phyloP scores from a whole-genome alignment of 2,329 filamentous ascomycete species.

The Penicillium glabrum region DNA sequence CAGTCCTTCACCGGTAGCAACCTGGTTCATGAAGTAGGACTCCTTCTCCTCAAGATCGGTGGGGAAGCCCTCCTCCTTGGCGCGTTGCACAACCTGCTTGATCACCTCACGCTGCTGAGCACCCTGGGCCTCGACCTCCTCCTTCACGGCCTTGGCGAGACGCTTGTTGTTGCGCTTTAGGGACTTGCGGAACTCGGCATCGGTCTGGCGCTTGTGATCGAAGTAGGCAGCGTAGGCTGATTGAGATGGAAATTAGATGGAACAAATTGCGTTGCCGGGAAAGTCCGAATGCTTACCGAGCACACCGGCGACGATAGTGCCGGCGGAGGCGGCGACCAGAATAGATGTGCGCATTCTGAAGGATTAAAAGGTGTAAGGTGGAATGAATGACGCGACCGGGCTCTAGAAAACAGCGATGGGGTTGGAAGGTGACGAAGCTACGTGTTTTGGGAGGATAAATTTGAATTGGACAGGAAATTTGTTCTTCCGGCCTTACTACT shows the following conservation, averaged over 20 bases:
- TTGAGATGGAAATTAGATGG: neutral
- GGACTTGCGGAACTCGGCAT: slow-evolving; percentile 62
- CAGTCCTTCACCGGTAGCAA: slow-evolving; percentile 81
- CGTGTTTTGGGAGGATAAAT: slow-evolving; percentile 25
- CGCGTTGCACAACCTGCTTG: slow-evolving; percentile 72
- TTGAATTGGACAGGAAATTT: slow-evolving; percentile 33
- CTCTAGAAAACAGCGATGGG: slow-evolving; percentile 5
- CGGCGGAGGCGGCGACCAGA: slow-evolving; percentile 58
- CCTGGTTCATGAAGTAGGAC: slow-evolving; percentile 94
- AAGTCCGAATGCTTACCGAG: slow-evolving; percentile 44
- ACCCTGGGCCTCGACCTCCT: slow-evolving; percentile 49
- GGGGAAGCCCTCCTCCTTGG: slow-evolving; percentile 90
- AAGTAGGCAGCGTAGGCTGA: slow-evolving; percentile 66
- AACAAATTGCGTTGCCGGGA: neutral
- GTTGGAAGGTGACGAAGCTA: neutral
- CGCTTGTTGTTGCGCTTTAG: slow-evolving; percentile 53
- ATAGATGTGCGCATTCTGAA: slow-evolving; percentile 56
- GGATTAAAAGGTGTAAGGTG: neutral
- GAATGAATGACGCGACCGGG: slow-evolving; percentile 1
- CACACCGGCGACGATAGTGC: slow-evolving; percentile 58
- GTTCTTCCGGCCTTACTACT: slow-evolving; percentile 39
- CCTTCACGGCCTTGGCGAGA: slow-evolving; percentile 48
- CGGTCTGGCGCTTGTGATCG: slow-evolving; percentile 64
- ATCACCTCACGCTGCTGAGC: slow-evolving; percentile 62
- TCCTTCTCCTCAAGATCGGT: slow-evolving; percentile 89